A percentile compares a stretch with the other conserved stretches of the same genome.
These are phyloP conservation scores for Roridomyces roridus DNA, from an alignment of 768 basidiomycete genomes.

Conservation along the genomic window DNA sequence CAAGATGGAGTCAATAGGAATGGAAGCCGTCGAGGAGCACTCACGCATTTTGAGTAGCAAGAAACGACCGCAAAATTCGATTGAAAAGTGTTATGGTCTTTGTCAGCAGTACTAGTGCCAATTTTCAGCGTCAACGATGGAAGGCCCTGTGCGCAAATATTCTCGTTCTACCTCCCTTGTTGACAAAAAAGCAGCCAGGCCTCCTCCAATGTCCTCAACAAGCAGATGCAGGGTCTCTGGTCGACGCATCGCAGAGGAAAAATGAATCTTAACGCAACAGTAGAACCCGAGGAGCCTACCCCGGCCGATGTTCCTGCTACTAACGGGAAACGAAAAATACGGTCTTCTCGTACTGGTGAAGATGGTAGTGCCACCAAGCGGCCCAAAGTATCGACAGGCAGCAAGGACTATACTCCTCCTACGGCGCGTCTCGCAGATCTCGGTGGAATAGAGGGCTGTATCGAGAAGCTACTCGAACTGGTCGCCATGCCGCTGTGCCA, in stretches of 20 bases:
- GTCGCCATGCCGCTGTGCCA: conserved; percentile 95
- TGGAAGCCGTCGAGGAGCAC: not conserved
- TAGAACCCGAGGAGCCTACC: conserved; percentile 26
- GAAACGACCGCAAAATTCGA: too few relatives aligned
- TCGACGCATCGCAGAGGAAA: conserved; percentile 67
- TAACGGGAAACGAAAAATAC: conserved; percentile 67
- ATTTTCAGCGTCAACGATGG: conserved; percentile 16
- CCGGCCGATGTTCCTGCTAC: conserved; percentile 25
- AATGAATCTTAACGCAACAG: conserved; percentile 65
- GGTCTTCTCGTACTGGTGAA: conserved; percentile 57
- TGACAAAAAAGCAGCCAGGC: conserved; percentile 64
- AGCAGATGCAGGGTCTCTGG: conserved; percentile 84
- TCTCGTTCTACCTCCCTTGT: not conserved
- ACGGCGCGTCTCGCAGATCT: conserved; percentile 80
- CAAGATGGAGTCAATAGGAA: not conserved
- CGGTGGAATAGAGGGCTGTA: conserved; percentile 84
- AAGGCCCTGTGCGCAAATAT: conserved; percentile 25
- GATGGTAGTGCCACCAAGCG: conserved; percentile 58
- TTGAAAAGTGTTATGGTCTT: too few relatives aligned
- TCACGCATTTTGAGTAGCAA: conserved; percentile 21
- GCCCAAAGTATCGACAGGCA: conserved; percentile 48
- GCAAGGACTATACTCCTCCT: conserved; percentile 78
- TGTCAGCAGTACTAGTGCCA: too few relatives aligned
- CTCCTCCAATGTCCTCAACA: conserved; percentile 75
- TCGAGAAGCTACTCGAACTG: conserved; percentile 95